phyloP scores from a whole-genome alignment of 176 grass and related monocot species.

The Hordeum vulgare region DNA sequence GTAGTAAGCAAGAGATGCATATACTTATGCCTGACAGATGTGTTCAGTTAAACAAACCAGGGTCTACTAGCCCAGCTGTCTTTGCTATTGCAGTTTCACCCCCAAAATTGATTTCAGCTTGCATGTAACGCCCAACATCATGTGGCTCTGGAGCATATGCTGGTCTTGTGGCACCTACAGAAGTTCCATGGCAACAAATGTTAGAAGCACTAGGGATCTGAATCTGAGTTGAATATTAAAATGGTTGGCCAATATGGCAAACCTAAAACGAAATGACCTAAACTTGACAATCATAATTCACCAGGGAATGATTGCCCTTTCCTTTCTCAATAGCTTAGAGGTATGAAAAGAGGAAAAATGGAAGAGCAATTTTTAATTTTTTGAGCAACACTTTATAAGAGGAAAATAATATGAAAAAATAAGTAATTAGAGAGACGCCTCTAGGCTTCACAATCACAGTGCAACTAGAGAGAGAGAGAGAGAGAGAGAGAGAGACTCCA shows the following conservation, averaged over 20 bases:
- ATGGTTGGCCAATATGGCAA: not conserved
- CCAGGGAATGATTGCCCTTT: not conserved
- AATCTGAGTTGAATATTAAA: conserved; percentile 12
- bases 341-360: not conserved
- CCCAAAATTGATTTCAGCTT: conserved; percentile 61
- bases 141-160: conserved; percentile 72
- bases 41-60: conserved; percentile 43
- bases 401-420: not conserved
- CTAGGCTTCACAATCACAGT: not conserved
- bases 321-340: conserved; percentile 4
- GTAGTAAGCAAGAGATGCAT: conserved; percentile 5
- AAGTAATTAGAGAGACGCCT: not conserved
- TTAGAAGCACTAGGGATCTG: conserved; percentile 3
- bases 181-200: conserved; percentile 7
- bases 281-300: not conserved
- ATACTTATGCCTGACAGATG: not conserved
- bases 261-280: not conserved
- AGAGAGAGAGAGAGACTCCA: conserved; percentile 15
- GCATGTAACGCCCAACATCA: conserved; percentile 61
- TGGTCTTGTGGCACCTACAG: conserved; percentile 62
- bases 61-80: conserved; percentile 67
- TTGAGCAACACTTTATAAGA: not conserved
- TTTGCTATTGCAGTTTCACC: conserved; percentile 39
- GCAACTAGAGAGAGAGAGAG: not conserved
- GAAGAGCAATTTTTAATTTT: not conserved